Evolutionary conservation across 345 rosid species (phyloP).

Genomic region (Firmiana major): DNA sequence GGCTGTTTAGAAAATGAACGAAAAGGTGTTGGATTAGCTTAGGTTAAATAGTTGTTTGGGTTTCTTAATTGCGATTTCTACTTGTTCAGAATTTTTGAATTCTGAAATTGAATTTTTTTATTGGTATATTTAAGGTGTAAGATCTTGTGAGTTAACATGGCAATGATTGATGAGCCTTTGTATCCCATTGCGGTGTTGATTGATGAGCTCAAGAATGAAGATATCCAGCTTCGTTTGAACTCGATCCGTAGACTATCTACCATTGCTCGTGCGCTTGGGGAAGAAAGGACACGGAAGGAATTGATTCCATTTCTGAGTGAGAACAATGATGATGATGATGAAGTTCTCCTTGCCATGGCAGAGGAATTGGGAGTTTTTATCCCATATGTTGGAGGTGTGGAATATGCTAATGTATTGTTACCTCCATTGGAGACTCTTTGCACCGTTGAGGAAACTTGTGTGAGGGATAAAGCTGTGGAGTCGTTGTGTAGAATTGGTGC

Average conservation of each 20-base stretch:
- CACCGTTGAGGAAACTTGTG: constrained; percentile 72
- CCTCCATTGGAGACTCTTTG: constrained; percentile 70
- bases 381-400: constrained; percentile 75
- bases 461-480: constrained; percentile 69
- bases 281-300: constrained; percentile 72
- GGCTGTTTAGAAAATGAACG: constrained; percentile 1
- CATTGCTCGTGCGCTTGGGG: constrained; percentile 78
- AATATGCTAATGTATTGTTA: constrained; percentile 56
- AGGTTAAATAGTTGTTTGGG: neutral
- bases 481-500: constrained; percentile 66
- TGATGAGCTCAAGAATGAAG: constrained; percentile 78
- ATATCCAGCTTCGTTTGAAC: constrained; percentile 68
- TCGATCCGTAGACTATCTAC: constrained; percentile 66
- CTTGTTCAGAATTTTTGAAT: neutral
- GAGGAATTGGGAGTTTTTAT: constrained; percentile 77
- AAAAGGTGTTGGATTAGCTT: neutral
- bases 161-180: constrained; percentile 66
- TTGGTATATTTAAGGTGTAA: neutral
- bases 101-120: neutral
- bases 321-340: constrained; percentile 78
- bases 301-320: constrained; percentile 72
- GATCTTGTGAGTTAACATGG: constrained; percentile 36
- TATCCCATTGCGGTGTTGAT: constrained; percentile 76
- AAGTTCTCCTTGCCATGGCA: constrained; percentile 75
- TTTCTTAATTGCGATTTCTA: neutral